Base-by-base conservation (phyloP, 345 rosid genomes). In the Euphorbia peplus region DNA sequence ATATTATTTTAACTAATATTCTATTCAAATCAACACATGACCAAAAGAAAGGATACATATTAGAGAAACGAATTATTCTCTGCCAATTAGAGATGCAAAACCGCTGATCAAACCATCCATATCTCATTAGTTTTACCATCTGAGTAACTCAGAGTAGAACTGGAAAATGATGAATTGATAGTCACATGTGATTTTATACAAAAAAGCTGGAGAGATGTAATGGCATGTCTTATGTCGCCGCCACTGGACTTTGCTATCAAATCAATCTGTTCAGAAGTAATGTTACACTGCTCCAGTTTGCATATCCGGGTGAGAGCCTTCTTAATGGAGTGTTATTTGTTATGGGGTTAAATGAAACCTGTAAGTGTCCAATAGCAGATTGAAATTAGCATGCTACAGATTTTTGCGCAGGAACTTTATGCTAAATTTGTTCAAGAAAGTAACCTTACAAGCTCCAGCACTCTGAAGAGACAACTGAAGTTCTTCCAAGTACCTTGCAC, bases 221-320 rank as follows among this genome's bases (percentile, higher is more conserved):
- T 85, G 35, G 96, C 99, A 66, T 91, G 85, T 80, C 99, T 86
- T 73, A 95, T 87, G 84, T 95, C 99, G 56, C 97, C 99, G 74
- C 97, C 96, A 76, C 97, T 82, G 71, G 89, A 83, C 72, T 78
- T 86, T 47, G 92, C 90, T 59, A 91, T 82, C 73, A 84, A 72
- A 83, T 95, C 95, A 78, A 91, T 74, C 76, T 86, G 88, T 76
- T 85, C 84, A 54, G 82, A 48, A 52, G 83, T 69, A 63, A 88
- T 82, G 81, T 73, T 70, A 75, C 80, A 76, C 12, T 73, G 81
- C 79, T 95, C 97, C 72, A 74, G 85, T 70, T 78, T 80, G 79
- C 96, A 91, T 83, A 95, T 91, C 76, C 85, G 87, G 56, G 80
- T 71, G 59, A 91, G 90, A 28, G 76, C 72, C 87, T 80, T 90